These are phyloP conservation scores for Dichomitus squalens DNA, from an alignment of 1,284 basidiomycete genomes.

Conservation along the genomic window DNA sequence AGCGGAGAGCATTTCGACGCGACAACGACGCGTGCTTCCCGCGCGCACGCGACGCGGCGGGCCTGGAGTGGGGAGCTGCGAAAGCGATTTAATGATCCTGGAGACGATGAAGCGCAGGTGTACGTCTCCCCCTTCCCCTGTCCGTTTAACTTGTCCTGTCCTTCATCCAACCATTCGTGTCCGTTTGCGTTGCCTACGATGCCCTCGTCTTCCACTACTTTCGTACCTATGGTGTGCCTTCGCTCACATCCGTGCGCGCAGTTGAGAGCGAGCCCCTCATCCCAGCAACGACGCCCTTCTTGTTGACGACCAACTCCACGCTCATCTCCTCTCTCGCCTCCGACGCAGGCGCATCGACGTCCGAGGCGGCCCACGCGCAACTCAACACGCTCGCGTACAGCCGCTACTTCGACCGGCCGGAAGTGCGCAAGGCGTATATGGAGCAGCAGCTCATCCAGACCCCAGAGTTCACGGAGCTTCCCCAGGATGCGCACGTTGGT, in stretches of 20 bases:
- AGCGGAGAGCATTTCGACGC: slow-evolving; percentile 29
- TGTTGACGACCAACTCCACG: slow-evolving; percentile 69
- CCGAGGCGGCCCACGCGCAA: slow-evolving; percentile 39
- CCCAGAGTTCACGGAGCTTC: slow-evolving; percentile 62
- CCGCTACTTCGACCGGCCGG: slow-evolving; percentile 77
- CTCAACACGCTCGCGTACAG: slow-evolving; percentile 63
- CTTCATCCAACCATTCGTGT: neutral
- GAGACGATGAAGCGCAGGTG: slow-evolving; percentile 80
- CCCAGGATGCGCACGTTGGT: slow-evolving; percentile 61
- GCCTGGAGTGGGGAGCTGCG: slow-evolving; percentile 73
- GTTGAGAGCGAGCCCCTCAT: slow-evolving; percentile 74
- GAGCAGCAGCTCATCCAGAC: slow-evolving; percentile 73
- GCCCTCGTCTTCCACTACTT: neutral
- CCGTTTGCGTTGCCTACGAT: neutral
- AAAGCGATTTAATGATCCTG: slow-evolving; percentile 82
- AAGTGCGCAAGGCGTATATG: slow-evolving; percentile 70
- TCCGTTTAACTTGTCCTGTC: neutral
- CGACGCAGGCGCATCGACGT: slow-evolving; percentile 34
- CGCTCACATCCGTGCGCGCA: slow-evolving; percentile 33
- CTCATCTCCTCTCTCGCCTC: slow-evolving; percentile 35
- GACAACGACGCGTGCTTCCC: slow-evolving; percentile 77
- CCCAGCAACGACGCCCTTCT: slow-evolving; percentile 62
- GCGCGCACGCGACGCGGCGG: slow-evolving; percentile 79
- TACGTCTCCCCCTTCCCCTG: slow-evolving; percentile 43
- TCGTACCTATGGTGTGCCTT: neutral